A percentile compares a stretch with the other conserved stretches of the same genome.
Conservation (phyloP, 805 yeast species). For the Wickerhamomyces rabaulensis region DNA sequence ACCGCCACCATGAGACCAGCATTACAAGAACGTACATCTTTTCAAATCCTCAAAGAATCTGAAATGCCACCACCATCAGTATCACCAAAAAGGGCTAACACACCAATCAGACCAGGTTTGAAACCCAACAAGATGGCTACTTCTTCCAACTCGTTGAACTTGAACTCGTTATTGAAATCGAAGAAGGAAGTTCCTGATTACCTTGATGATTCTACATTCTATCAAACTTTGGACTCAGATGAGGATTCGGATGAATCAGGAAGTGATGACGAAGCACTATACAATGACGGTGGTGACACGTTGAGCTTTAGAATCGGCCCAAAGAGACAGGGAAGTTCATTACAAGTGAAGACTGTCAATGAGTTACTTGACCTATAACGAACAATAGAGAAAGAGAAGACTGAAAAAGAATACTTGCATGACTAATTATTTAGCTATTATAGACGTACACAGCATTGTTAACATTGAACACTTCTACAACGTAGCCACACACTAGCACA, state of each 20-base stretch:
- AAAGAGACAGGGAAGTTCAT: constrained; percentile 16
- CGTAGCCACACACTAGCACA: background rate
- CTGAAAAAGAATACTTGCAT: background rate
- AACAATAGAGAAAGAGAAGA: no score
- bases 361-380: constrained; percentile 18
- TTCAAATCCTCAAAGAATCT: background rate
- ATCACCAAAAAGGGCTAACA: background rate
- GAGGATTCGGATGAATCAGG: constrained; percentile 12
- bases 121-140: constrained; percentile 8
- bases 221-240: constrained; percentile 21
- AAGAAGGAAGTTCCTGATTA: constrained; percentile 21
- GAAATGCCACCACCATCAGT: background rate
- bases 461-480: no score
- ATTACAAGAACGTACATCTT: background rate
- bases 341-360: constrained; percentile 17
- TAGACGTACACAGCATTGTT: background rate
- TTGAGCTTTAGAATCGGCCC: constrained; percentile 20
- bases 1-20: background rate
- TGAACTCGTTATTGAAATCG: constrained; percentile 17
- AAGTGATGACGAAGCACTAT: constrained; percentile 13
- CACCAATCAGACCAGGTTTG: constrained; percentile 10
- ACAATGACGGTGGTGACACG: constrained; percentile 21
- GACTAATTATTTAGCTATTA: background rate
- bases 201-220: constrained; percentile 22
- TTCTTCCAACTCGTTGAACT: constrained; percentile 18